phyloP scores from a whole-genome alignment of 2,329 filamentous ascomycete species.

The Zymoseptoria tritici region DNA sequence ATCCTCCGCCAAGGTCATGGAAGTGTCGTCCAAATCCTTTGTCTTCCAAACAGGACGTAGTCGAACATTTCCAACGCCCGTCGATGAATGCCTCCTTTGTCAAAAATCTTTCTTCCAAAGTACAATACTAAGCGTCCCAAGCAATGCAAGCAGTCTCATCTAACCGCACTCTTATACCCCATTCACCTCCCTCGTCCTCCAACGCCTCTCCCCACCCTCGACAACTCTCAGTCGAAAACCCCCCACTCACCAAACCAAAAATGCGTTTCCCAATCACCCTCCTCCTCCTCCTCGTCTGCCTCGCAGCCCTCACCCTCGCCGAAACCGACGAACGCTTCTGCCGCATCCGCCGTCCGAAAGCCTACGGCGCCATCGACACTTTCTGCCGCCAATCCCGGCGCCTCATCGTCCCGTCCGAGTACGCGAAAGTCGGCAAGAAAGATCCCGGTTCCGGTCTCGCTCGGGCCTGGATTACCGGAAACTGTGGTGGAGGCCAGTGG shows the following conservation, averaged over 20 bases:
- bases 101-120: background rate
- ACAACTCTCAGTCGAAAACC: background rate
- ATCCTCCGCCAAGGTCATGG: no score
- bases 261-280: slow-evolving; percentile 1
- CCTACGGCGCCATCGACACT: background rate
- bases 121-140: background rate
- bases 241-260: background rate
- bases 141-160: background rate
- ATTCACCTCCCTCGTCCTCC: background rate
- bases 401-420: background rate
- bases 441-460: background rate
- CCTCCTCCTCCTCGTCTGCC: slow-evolving; percentile 1
- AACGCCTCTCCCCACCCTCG: background rate
- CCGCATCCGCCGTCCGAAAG: background rate
- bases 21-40: no score
- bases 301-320: background rate
- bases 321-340: background rate
- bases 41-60: no score
- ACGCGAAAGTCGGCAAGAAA: background rate
- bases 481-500: background rate
- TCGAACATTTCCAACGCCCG: no score
- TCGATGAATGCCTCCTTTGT: no score
- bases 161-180: background rate
- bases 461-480: background rate
- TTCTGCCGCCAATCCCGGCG: background rate